Conservation (phyloP, 106 monocot species). For the Posidonia australis region DNA sequence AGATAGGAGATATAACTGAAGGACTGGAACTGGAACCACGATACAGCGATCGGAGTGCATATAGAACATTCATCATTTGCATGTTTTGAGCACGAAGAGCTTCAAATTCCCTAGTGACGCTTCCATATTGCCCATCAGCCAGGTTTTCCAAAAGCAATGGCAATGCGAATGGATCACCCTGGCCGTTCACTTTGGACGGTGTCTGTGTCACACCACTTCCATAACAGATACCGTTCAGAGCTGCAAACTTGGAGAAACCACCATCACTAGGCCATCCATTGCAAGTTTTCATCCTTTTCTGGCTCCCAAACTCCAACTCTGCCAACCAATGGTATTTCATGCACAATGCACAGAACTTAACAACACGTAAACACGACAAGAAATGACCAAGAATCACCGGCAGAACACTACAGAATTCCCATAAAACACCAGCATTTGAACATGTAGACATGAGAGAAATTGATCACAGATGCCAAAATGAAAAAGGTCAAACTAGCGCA, state of each 20-base stretch:
- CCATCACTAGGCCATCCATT: neutral
- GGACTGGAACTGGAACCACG: neutral
- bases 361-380: too few relatives aligned
- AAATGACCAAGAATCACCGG: too few relatives aligned
- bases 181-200: neutral
- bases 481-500: too few relatives aligned
- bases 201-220: neutral
- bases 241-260: neutral
- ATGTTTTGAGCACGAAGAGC: conserved; percentile 9
- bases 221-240: neutral
- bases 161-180: conserved; percentile 5
- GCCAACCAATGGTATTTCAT: neutral
- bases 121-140: conserved; percentile 24
- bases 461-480: too few relatives aligned
- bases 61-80: neutral
- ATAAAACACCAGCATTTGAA: too few relatives aligned
- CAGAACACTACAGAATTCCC: too few relatives aligned
- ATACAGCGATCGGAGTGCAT: neutral
- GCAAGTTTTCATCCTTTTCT: neutral
- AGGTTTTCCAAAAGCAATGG: conserved; percentile 10
- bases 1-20: neutral
- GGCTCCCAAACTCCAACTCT: neutral
- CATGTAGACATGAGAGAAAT: too few relatives aligned
- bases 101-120: conserved; percentile 33
- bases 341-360: too few relatives aligned